Evolutionary conservation across 2,329 filamentous ascomycete genomes (phyloP).

Genomic region (Fusarium mangiferae): DNA sequence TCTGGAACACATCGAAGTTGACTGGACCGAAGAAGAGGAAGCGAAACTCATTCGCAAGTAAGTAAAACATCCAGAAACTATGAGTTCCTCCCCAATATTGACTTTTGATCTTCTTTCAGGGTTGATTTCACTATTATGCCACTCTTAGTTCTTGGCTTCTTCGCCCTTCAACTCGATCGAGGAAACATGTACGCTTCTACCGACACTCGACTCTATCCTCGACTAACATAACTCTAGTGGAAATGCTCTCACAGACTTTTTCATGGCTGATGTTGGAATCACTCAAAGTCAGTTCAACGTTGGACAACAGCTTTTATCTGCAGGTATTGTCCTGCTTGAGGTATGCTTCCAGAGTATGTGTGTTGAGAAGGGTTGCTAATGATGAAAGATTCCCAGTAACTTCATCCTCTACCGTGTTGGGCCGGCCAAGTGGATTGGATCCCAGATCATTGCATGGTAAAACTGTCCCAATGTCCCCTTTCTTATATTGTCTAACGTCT

Average conservation of each 20-base stretch:
- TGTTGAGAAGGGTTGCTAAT: not conserved
- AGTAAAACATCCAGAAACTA: not conserved
- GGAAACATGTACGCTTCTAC: conserved; percentile 48
- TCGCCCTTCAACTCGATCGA: conserved; percentile 55
- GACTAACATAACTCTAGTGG: conserved; percentile 28
- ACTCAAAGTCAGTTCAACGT: conserved; percentile 61
- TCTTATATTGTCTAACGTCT: not conserved
- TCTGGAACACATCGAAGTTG: conserved; percentile 27
- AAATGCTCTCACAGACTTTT: conserved; percentile 57
- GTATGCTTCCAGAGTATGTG: conserved; percentile 6
- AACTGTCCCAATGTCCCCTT: accelerated
- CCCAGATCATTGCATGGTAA: conserved; percentile 48
- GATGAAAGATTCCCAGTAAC: conserved; percentile 52
- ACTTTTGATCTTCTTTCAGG: conserved; percentile 39
- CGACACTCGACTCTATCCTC: not conserved
- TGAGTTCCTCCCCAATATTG: too few relatives aligned
- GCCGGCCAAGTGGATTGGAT: conserved; percentile 57
- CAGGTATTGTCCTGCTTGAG: conserved; percentile 57
- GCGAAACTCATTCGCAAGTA: conserved; percentile 44
- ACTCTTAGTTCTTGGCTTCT: conserved; percentile 58
- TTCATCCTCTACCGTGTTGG: conserved; percentile 58
- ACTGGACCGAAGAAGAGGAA: conserved; percentile 46
- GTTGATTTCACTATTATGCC: conserved; percentile 58
- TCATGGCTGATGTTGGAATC: conserved; percentile 58
- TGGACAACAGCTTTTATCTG: conserved; percentile 58